Conservation (phyloP, 257 asterid genomes). For the Datura wrightii region DNA sequence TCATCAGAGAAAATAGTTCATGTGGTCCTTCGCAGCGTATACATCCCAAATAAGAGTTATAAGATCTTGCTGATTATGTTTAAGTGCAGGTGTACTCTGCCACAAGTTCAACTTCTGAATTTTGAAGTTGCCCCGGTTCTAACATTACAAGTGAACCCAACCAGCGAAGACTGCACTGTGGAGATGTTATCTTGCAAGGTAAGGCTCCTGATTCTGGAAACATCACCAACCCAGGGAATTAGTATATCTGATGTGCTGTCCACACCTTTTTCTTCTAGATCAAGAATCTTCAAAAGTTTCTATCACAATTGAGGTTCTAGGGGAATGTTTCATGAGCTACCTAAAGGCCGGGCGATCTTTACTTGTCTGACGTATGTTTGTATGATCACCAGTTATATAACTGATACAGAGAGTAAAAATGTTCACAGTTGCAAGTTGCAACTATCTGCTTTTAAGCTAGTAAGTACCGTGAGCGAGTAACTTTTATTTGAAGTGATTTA, state of each 20-base stretch:
- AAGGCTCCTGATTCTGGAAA: slow-evolving; percentile 29
- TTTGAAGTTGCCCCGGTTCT: slow-evolving; percentile 83
- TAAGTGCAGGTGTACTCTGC: slow-evolving; percentile 74
- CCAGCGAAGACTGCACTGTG: slow-evolving; percentile 63
- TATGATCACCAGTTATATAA: background rate
- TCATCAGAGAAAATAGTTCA: background rate
- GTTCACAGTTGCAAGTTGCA: background rate
- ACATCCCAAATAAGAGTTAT: background rate
- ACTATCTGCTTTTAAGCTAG: background rate
- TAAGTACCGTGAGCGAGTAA: background rate
- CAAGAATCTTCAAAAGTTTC: slow-evolving; percentile 1
- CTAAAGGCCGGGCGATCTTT: background rate
- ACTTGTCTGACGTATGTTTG: background rate
- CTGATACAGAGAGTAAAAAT: background rate
- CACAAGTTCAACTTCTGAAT: slow-evolving; percentile 73
- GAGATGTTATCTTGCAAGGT: slow-evolving; percentile 91
- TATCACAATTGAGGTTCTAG: background rate
- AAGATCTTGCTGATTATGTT: slow-evolving; percentile 26
- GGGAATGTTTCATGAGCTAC: background rate
- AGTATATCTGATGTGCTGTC: slow-evolving; percentile 9
- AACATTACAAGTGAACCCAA: slow-evolving; percentile 70
- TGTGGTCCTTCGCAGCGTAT: background rate
- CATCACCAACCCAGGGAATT: background rate
- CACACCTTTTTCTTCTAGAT: background rate
- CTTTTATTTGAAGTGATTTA: background rate